phyloP scores from a whole-genome alignment of 257 asterid genomes.

The Solanum bulbocastanum region DNA sequence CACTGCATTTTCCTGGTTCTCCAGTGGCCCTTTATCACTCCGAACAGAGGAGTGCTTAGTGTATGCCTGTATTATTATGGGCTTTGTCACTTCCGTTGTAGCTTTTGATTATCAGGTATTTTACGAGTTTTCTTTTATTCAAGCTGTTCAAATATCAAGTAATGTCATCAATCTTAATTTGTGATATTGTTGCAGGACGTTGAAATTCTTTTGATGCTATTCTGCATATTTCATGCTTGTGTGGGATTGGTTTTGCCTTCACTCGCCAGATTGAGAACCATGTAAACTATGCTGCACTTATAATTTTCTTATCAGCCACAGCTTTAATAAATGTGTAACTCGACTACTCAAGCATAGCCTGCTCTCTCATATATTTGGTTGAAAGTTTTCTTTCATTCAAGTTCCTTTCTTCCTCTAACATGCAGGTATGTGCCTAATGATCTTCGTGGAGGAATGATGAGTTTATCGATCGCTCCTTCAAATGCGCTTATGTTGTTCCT shows the following conservation, averaged over 20 bases:
- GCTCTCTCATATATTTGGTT: neutral
- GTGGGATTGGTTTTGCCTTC: constrained; percentile 72
- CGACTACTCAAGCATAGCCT: neutral
- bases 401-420: neutral
- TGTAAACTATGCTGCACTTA: constrained; percentile 27
- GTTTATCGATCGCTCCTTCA: constrained; percentile 67
- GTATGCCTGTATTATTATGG: constrained; percentile 50
- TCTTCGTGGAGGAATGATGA: constrained; percentile 88
- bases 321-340: neutral
- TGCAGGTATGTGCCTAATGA: constrained; percentile 89
- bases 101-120: constrained; percentile 94
- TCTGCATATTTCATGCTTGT: constrained; percentile 68
- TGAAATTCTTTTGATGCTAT: constrained; percentile 55
- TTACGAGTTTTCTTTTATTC: constrained; percentile 1
- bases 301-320: neutral
- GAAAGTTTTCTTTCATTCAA: neutral
- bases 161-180: neutral
- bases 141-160: neutral
- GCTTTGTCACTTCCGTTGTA: constrained; percentile 40
- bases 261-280: constrained; percentile 89
- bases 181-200: constrained; percentile 52
- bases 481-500: constrained; percentile 46
- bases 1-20: constrained; percentile 73
- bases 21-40: constrained; percentile 45
- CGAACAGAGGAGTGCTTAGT: constrained; percentile 65